Evolutionary conservation across 176 grass and related monocot genomes (phyloP).

Genomic region (Echinochloa phyllopogon): DNA sequence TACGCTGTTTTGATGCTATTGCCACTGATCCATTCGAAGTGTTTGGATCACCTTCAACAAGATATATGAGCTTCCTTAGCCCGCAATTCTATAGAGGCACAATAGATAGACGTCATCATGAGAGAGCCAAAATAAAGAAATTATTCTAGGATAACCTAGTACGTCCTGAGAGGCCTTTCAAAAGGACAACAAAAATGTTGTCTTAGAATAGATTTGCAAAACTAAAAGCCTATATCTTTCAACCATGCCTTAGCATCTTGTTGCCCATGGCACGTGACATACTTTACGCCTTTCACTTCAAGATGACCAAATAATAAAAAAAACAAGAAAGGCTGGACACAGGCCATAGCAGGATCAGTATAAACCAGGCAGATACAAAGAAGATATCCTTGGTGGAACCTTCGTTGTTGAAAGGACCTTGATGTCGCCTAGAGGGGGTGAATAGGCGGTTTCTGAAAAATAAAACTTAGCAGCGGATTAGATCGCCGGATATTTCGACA

Average conservation of each 20-base stretch:
- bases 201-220: background rate
- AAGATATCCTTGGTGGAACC: background rate
- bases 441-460: background rate
- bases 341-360: background rate
- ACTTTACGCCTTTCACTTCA: background rate
- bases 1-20: conserved; percentile 82
- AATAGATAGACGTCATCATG: conserved; percentile 19
- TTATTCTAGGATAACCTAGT: background rate
- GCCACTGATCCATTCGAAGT: conserved; percentile 54
- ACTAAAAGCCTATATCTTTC: background rate
- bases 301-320: conserved; percentile 4
- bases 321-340: background rate
- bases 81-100: conserved; percentile 68
- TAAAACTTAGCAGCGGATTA: background rate
- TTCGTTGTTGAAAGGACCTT: background rate
- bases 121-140: conserved; percentile 30
- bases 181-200: background rate
- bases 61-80: conserved; percentile 86
- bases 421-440: too few species aligned
- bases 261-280: background rate
- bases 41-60: conserved; percentile 89
- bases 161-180: background rate
- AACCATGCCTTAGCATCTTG: background rate
- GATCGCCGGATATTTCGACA: background rate
- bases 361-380: conserved; percentile 22